Percentiles rank a stretch among this genome's conserved stretches.
These are phyloP conservation scores for Trypanosomatidae sp. DNA, from an alignment of 208 protist genomes.

Conservation along the genomic window DNA sequence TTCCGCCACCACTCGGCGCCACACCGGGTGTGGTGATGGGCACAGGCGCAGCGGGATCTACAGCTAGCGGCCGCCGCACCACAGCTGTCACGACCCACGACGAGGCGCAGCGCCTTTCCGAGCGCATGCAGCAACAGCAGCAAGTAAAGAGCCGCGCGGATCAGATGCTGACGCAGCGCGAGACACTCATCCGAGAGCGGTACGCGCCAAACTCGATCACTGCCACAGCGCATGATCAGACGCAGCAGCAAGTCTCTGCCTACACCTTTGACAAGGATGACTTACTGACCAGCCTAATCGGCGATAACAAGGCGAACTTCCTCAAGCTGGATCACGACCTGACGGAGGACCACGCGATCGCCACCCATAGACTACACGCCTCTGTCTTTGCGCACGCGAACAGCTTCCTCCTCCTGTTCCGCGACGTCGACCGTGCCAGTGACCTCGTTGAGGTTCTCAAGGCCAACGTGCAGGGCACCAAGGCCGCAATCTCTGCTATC, in stretches of 20 bases:
- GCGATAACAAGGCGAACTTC: constrained; percentile 64
- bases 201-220: constrained; percentile 50
- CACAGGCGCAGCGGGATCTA: not conserved
- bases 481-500: constrained; percentile 76
- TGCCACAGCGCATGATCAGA: not conserved
- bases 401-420: constrained; percentile 82
- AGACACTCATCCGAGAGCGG: constrained; percentile 43
- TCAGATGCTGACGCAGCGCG: constrained; percentile 41
- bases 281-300: constrained; percentile 56
- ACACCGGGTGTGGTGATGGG: not conserved
- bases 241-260: constrained; percentile 11
- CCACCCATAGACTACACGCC: constrained; percentile 58
- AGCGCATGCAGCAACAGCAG: constrained; percentile 31
- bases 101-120: constrained; percentile 23
- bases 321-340: constrained; percentile 73
- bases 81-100: constrained; percentile 4
- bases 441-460: constrained; percentile 78
- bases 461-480: constrained; percentile 81
- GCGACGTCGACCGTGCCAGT: constrained; percentile 75
- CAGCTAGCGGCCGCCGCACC: not conserved
- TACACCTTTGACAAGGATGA: constrained; percentile 71
- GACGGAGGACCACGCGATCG: constrained; percentile 68
- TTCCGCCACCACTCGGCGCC: not conserved
- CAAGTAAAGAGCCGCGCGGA: constrained; percentile 26
- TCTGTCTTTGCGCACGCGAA: constrained; percentile 75